Conservation (phyloP, 2,329 filamentous ascomycete genomes). For the Thelonectria blattea region DNA sequence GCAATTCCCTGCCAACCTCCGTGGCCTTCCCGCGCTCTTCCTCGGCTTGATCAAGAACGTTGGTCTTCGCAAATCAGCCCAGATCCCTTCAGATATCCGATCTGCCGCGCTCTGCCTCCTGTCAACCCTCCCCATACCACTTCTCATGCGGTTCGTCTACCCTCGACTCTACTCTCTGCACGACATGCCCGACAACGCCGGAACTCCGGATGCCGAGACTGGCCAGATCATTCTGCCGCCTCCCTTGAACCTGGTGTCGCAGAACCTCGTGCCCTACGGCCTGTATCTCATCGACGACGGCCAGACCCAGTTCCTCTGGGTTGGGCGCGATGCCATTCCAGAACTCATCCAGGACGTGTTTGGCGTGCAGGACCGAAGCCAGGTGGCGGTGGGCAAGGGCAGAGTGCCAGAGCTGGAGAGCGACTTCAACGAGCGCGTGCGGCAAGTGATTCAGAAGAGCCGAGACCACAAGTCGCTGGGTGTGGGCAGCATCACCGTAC, state of each 20-base stretch:
- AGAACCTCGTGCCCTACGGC: conserved; percentile 85
- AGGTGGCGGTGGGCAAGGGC: conserved; percentile 90
- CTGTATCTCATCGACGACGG: conserved; percentile 97
- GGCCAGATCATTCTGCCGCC: conserved; percentile 90
- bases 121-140: conserved; percentile 89
- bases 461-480: conserved; percentile 84
- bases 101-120: conserved; percentile 91
- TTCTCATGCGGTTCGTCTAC: conserved; percentile 93
- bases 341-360: conserved; percentile 91
- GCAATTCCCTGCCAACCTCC: conserved; percentile 91
- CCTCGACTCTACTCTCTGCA: conserved; percentile 85
- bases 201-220: conserved; percentile 82
- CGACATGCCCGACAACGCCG: conserved; percentile 95
- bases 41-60: conserved; percentile 96
- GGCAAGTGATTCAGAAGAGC: conserved; percentile 91
- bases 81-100: conserved; percentile 92
- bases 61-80: conserved; percentile 87
- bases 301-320: conserved; percentile 97
- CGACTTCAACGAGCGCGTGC: conserved; percentile 94
- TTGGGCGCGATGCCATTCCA: conserved; percentile 90
- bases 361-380: conserved; percentile 80
- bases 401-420: conserved; percentile 86
- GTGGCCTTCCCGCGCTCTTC: conserved; percentile 88
- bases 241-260: conserved; percentile 83
- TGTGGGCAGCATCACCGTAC: conserved; percentile 90